Conservation (phyloP, 306 rosid species). For the Astragalus membranaceus region DNA sequence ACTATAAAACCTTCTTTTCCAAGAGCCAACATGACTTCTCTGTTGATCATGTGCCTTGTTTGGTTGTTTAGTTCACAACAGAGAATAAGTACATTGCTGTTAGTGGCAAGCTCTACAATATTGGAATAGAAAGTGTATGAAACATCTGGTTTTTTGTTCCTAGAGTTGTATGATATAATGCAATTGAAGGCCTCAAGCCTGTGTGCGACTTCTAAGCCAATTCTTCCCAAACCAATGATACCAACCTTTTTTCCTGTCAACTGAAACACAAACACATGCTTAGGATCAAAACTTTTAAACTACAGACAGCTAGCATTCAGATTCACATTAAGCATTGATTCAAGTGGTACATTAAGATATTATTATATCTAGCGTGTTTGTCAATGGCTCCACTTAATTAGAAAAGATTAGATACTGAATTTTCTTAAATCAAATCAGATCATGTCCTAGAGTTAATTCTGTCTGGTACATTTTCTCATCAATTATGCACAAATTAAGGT, state of each 20-base stretch:
- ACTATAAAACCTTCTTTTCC: conserved; percentile 40
- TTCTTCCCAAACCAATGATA: conserved; percentile 48
- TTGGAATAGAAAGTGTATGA: conserved; percentile 31
- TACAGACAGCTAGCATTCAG: not conserved
- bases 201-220: conserved; percentile 46
- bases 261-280: conserved; percentile 17
- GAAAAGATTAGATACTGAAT: too few species aligned
- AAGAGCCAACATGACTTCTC: conserved; percentile 34
- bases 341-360: too few species aligned
- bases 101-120: conserved; percentile 36
- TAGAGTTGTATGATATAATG: conserved; percentile 38
- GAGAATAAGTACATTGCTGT: conserved; percentile 28
- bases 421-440: not conserved
- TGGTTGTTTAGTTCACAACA: conserved; percentile 41
- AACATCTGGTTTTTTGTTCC: conserved; percentile 27
- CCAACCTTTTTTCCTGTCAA: conserved; percentile 38
- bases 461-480: too few species aligned
- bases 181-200: conserved; percentile 44
- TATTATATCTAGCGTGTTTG: too few species aligned
- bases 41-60: conserved; percentile 37
- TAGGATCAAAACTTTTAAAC: not conserved
- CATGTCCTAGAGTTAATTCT: not conserved
- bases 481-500: too few species aligned
- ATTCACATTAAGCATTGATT: too few species aligned
- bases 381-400: too few species aligned